Conservation (phyloP, 352 stramenopile species). For the Thalassiosira pacifica region DNA sequence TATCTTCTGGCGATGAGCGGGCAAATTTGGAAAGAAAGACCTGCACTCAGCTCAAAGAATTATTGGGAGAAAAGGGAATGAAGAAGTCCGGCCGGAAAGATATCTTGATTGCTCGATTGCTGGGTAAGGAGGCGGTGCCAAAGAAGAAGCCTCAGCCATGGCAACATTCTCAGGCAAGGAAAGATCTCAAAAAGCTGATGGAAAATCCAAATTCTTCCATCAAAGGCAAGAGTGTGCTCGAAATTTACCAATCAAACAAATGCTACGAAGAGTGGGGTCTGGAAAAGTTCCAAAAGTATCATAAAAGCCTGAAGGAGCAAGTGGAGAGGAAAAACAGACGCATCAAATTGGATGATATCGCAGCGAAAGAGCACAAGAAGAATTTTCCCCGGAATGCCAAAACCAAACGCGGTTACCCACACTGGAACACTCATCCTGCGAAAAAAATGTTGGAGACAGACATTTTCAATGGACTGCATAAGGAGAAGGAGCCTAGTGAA, state of each 20-base stretch:
- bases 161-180: background rate
- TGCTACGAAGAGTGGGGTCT: background rate
- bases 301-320: background rate
- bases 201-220: background rate
- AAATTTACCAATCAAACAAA: background rate
- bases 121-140: background rate
- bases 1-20: background rate
- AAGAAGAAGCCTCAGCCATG: background rate
- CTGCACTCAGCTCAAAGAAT: background rate
- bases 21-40: background rate
- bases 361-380: background rate
- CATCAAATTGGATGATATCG: background rate
- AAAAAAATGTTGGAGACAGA: slow-evolving; percentile 2
- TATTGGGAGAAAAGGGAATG: background rate
- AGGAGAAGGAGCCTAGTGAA: background rate
- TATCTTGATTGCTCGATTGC: background rate
- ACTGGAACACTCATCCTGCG: background rate
- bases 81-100: background rate
- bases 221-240: background rate
- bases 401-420: background rate
- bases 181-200: background rate
- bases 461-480: background rate
- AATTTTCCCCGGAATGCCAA: background rate
- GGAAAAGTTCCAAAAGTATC: background rate
- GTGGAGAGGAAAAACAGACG: background rate